Evolutionary conservation across 2,329 filamentous ascomycete genomes (phyloP).

Genomic region (Ceratocystis cubensis): DNA sequence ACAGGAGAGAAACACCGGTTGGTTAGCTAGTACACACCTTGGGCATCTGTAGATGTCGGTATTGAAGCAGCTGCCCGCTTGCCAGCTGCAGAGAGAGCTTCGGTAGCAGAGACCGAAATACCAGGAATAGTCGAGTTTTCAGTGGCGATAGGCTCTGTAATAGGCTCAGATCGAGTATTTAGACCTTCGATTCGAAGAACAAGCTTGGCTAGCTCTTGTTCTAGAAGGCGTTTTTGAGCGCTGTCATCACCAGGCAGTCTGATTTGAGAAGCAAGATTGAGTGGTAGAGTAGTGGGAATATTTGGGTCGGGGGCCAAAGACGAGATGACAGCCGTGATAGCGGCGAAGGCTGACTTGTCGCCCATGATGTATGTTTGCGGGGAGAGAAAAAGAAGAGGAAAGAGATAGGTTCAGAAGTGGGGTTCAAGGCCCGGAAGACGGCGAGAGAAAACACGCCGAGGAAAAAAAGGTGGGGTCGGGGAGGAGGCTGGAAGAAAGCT

Average conservation of each 20-base stretch:
- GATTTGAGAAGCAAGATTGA: constrained; percentile 40
- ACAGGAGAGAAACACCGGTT: constrained; percentile 24
- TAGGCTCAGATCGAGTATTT: constrained; percentile 58
- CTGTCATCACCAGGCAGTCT: constrained; percentile 66
- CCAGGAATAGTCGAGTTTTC: constrained; percentile 48
- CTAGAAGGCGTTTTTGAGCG: constrained; percentile 63
- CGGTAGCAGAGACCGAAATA: constrained; percentile 64
- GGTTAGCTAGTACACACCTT: constrained; percentile 26
- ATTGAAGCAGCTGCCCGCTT: constrained; percentile 31
- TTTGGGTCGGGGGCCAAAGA: constrained; percentile 37
- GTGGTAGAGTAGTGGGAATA: constrained; percentile 30
- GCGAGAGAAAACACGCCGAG: background rate
- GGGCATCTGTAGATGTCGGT: constrained; percentile 36
- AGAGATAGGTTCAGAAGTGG: background rate
- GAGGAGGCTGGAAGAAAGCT: background rate
- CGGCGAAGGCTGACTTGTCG: constrained; percentile 43
- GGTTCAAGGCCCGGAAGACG: background rate
- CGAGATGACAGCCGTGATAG: constrained; percentile 42
- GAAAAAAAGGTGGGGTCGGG: background rate
- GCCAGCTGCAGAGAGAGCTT: constrained; percentile 47
- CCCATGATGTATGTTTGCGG: constrained; percentile 30
- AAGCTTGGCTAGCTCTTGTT: constrained; percentile 71
- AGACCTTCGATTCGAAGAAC: constrained; percentile 66
- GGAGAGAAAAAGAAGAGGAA: background rate
- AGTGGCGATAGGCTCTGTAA: constrained; percentile 27